phyloP scores from a whole-genome alignment of 2,329 filamentous ascomycete species.

The Metarhizium anisopliae region DNA sequence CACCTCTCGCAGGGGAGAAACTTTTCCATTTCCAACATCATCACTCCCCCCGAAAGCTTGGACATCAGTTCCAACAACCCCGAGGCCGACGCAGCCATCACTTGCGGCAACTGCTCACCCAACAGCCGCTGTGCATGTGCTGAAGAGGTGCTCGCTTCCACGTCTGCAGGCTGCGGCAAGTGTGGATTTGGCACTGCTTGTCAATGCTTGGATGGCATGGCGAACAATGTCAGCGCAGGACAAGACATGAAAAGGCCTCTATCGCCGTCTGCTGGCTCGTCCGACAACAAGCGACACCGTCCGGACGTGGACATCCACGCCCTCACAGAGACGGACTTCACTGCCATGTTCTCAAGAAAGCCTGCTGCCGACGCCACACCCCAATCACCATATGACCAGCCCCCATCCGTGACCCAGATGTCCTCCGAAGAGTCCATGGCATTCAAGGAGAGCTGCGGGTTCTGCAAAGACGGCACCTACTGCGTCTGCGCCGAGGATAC shows the following conservation, averaged over 20 bases:
- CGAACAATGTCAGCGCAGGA: slow-evolving; percentile 33
- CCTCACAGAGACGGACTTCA: slow-evolving; percentile 66
- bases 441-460: slow-evolving; percentile 65
- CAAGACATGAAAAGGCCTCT: slow-evolving; percentile 38
- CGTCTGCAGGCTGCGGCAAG: slow-evolving; percentile 52
- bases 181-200: slow-evolving; percentile 56
- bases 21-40: slow-evolving; percentile 49
- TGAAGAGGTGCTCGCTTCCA: slow-evolving; percentile 46
- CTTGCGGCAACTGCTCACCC: slow-evolving; percentile 48
- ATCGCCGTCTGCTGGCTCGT: slow-evolving; percentile 32
- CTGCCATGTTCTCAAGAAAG: slow-evolving; percentile 50
- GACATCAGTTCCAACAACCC: slow-evolving; percentile 18
- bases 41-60: slow-evolving; percentile 41
- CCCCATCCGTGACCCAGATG: slow-evolving; percentile 15
- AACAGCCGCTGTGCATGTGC: slow-evolving; percentile 48
- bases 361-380: background rate
- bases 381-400: slow-evolving; percentile 3
- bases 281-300: slow-evolving; percentile 48
- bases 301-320: slow-evolving; percentile 33
- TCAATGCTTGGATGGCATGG: slow-evolving; percentile 54
- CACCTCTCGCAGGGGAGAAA: slow-evolving; percentile 24
- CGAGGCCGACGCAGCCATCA: slow-evolving; percentile 25
- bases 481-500: slow-evolving; percentile 68
- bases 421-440: slow-evolving; percentile 29
- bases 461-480: slow-evolving; percentile 73